Conservation (phyloP, 2,329 filamentous ascomycete genomes). For the Paramyrothecium roridum region DNA sequence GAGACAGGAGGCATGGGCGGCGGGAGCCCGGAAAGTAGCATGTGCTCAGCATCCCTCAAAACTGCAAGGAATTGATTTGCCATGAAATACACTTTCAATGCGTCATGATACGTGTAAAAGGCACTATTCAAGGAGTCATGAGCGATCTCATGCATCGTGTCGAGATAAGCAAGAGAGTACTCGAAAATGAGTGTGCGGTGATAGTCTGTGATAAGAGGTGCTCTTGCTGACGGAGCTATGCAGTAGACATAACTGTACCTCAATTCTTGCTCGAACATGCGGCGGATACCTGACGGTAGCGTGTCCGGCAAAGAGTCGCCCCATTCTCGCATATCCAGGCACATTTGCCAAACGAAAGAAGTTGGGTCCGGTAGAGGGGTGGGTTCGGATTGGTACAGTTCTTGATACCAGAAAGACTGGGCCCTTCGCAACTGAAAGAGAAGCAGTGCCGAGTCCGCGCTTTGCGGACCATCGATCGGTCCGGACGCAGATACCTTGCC, state of each 20-base stretch:
- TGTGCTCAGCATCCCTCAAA: slow-evolving; percentile 53
- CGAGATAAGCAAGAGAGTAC: slow-evolving; percentile 77
- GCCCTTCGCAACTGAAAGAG: slow-evolving; percentile 81
- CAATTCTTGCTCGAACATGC: slow-evolving; percentile 82
- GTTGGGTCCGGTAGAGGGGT: slow-evolving; percentile 66
- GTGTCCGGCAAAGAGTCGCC: slow-evolving; percentile 68
- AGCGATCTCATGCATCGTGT: slow-evolving; percentile 67
- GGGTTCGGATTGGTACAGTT: slow-evolving; percentile 76
- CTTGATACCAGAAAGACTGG: slow-evolving; percentile 87
- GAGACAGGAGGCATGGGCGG: slow-evolving; percentile 40
- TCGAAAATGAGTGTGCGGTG: slow-evolving; percentile 82
- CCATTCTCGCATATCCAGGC: slow-evolving; percentile 77
- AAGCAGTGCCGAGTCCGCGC: slow-evolving; percentile 68
- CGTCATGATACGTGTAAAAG: slow-evolving; percentile 84
- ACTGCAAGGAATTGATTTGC: slow-evolving; percentile 62
- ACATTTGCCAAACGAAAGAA: slow-evolving; percentile 72
- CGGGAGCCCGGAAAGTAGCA: slow-evolving; percentile 48
- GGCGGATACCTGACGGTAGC: slow-evolving; percentile 62
- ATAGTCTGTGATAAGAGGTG: slow-evolving; percentile 71
- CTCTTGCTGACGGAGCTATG: slow-evolving; percentile 73
- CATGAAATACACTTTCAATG: slow-evolving; percentile 77
- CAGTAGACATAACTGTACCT: slow-evolving; percentile 91
- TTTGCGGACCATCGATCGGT: slow-evolving; percentile 42
- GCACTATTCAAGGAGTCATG: slow-evolving; percentile 56
- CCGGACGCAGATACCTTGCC: slow-evolving; percentile 38